Base-by-base conservation (phyloP, 2,329 filamentous ascomycete genomes). In the Teratosphaeriaceae sp. region DNA sequence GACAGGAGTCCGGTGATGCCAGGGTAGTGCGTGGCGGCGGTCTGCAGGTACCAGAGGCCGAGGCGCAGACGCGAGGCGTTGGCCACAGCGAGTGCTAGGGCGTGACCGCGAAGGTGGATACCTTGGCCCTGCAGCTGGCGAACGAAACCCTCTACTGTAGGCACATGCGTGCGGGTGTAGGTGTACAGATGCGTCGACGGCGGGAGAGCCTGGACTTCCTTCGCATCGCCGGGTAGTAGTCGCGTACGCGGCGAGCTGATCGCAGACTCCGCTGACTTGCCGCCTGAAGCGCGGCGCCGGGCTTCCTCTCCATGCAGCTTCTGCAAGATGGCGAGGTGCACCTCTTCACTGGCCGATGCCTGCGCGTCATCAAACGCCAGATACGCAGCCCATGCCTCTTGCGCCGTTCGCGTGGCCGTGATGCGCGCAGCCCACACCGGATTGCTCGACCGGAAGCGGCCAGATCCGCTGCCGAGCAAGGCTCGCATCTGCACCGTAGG, bases 301-400 rank as follows among this genome's bases (percentile, higher is more conserved):
- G 31, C 24, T 26, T 51, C 53, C 44, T 49, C 65, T 46, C 66
- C 64, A 8, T 73, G 60, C 13, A 82, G 57, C 50, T 79, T 80
- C 46, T 73, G 68, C 20, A 76, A 70, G 68, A 82, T 79, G 26
- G 73, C 76, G 40, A 70, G 61, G 46, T 78, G 78, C 2, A 79
- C 65, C 20, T 63, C 58, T 22, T 62, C 49, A 41, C 63, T 60
- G n/a, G 62, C 54, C 8, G 57, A 58, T 26, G 63, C 51, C 7
- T 57, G 59, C 12, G 65, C 62, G 18, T 71, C 65, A 55, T 78
- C 69, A 46, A 72, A 78, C 4, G 75, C 70, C 31, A 79, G 59
- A 56, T 80, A 83, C 48, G 75, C 79, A 18, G 78, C 78, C 79
- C 79, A 83, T 5, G 79, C 78, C 62, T 83, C 79, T 47, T 76